Conservation (phyloP, 768 basidiomycete species). For the Tricholoma sp. region DNA sequence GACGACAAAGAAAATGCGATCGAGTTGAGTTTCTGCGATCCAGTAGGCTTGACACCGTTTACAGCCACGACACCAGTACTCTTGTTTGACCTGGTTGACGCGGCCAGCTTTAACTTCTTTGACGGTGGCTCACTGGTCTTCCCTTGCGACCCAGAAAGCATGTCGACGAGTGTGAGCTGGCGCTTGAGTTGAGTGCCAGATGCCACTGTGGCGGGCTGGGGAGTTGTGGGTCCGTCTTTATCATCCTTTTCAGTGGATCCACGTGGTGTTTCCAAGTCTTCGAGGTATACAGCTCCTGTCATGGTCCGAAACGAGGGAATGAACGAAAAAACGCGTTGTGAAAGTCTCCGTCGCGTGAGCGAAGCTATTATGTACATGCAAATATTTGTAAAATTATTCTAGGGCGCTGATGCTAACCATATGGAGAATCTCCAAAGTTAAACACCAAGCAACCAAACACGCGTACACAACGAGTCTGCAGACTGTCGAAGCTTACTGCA, state of each 20-base stretch:
- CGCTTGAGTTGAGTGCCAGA: conserved; percentile 31
- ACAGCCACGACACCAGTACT: not conserved
- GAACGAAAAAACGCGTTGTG: conserved; percentile 10
- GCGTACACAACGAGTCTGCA: conserved; percentile 5
- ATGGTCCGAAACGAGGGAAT: conserved; percentile 5
- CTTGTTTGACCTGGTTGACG: conserved; percentile 16
- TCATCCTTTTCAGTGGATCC: conserved; percentile 5
- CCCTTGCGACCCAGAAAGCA: conserved; percentile 41
- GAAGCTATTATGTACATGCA: conserved; percentile 2
- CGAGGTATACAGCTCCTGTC: conserved; percentile 33
- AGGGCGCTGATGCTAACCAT: not conserved
- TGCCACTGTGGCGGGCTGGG: conserved; percentile 1
- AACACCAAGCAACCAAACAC: conserved; percentile 10
- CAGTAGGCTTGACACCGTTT: conserved; percentile 8
- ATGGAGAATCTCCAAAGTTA: not conserved
- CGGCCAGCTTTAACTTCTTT: conserved; percentile 44
- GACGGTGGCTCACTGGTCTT: conserved; percentile 26
- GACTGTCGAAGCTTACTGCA: not conserved
- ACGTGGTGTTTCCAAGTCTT: conserved; percentile 33
- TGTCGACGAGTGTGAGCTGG: conserved; percentile 62
- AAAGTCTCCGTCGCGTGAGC: conserved; percentile 2
- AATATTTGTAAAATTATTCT: conserved; percentile 4
- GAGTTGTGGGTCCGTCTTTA: conserved; percentile 2
- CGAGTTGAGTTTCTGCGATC: conserved; percentile 43
- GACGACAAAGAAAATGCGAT: conserved; percentile 63